Evolutionary conservation across 148 eudicot species (phyloP), one percentile per base, ranked within the genome.

Genomic region (Nyssa sinensis): DNA sequence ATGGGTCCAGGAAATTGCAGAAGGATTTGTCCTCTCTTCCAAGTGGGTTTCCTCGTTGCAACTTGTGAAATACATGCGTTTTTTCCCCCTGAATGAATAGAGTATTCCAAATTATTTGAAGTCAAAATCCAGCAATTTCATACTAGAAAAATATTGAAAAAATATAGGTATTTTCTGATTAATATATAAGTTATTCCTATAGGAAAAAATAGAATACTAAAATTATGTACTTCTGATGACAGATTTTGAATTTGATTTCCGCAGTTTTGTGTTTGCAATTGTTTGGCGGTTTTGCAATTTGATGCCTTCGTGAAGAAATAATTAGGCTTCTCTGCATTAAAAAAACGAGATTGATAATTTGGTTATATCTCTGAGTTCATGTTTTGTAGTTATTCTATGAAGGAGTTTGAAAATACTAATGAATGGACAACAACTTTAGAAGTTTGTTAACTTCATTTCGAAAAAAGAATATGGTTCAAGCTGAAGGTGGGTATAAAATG

Each of bases 1-100:
- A 44, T 67, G 75, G 64, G 57, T 76, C 82, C 59, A 29, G 70
- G 59, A 80, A 75, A 17, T 76, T 84, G 73, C 84, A 84, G 37
- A 80, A 69, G 79, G 86, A 82, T 60, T 80, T 85, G 67, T 82
- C 74, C 79, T 75, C 79, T 53, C 90, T 87, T 65, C 90, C 90
- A 61, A 84, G 90, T 87, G 77, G 78, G 90, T 86, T 67, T 28
- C 31, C n/a, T n/a, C 13, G 8, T 69, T 57, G 12, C 70, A 41
- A 25, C 23, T 44, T 24, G n/a, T 23, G 41, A 2, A 27, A 67
- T 47, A 29, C 30, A 27, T 67, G 34, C 23, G 71, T 7, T 67
- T 19, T 44, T 13, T 11, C n/a, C 11, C 28, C 13, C 39, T 64
- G 25, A 67, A 14, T 44, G 4, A 7, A 49, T 30, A 7, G 16